Evolutionary conservation across 768 basidiomycete species (phyloP), one percentile per base, ranked within the genome.

Genomic region (Cystofilobasidium macerans): DNA sequence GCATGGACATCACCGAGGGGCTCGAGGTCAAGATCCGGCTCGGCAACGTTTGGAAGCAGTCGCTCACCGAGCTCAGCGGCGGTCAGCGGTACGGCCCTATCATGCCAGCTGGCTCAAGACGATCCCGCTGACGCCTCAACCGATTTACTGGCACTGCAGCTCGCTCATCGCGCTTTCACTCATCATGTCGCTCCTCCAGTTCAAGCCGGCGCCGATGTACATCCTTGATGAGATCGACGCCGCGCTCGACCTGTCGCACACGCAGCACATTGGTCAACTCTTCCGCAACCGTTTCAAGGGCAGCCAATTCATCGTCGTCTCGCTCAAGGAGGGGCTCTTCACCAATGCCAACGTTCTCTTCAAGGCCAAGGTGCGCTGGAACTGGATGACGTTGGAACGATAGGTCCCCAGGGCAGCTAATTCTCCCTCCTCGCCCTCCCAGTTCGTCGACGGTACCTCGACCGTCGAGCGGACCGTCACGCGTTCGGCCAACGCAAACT

Each of bases 181-280:
- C 43, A 98, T 98, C 79, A 94, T 99, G 92, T 88, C 95, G 0
- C 83, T 99, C 22, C 84, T 98, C n/a, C 92, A 97, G 75, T 97
- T 97, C 82, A 97, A 97, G 73, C 93, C 94, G 11, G 93, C 94
- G 20, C 94, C 92, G 2, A 92, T 98, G 90, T 98, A 98, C 76
- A 99, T 99, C 74, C 83, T 99, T 12, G 95, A 99, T 77, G 95
- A 99, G 77, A 94, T 99, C 69, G 95, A 98, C 76, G 93, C 95
- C 0, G 94, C 94, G 11, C 82, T 98, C 32, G 95, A 99, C 77
- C 79, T 98, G 16, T 93, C 90, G 33, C 91, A 94, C 71, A 72
- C 78, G 1, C 92, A 98, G 72, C 90, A 99, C 76, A 97, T 99
- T 67, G 95, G 94, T 35, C 89, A 91, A 70, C 83, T 98, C n/a